These are phyloP conservation scores for Annulohypoxylon stygium DNA, from an alignment of 495 filamentous ascomycete genomes.

Conservation along the genomic window DNA sequence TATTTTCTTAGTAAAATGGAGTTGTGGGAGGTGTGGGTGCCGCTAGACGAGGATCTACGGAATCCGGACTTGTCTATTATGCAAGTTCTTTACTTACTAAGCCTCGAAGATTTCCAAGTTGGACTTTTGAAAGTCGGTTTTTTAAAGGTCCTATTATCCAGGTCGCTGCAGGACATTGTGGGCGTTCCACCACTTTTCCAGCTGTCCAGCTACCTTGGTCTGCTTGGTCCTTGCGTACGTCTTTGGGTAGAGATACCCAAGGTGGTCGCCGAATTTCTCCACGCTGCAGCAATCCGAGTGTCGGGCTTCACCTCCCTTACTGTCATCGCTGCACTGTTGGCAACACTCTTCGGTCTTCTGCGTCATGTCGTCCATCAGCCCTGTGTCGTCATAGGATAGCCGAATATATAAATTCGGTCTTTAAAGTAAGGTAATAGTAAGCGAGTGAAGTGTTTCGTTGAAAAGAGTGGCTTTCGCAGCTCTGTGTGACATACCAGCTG, in stretches of 20 bases:
- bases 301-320: slow-evolving; percentile 31
- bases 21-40: slow-evolving; percentile 23
- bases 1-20: slow-evolving; percentile 20
- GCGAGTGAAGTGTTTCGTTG: not conserved
- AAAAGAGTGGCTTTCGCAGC: slow-evolving; percentile 13
- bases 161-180: slow-evolving; percentile 17
- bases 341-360: slow-evolving; percentile 18
- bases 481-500: not conserved
- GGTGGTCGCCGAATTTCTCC: slow-evolving; percentile 35
- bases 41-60: slow-evolving; percentile 13
- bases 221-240: not conserved
- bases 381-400: slow-evolving; percentile 1
- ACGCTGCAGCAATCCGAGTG: slow-evolving; percentile 36
- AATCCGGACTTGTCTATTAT: slow-evolving; percentile 17
- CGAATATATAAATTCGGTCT: slow-evolving; percentile 14
- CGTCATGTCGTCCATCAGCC: slow-evolving; percentile 27
- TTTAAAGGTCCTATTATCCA: slow-evolving; percentile 19
- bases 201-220: too few species aligned
- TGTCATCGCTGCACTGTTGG: slow-evolving; percentile 13
- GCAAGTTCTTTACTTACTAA: not conserved
- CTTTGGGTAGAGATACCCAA: not conserved
- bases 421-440: not conserved
- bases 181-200: slow-evolving; percentile 32
- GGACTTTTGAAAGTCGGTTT: slow-evolving; percentile 4
- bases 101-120: not conserved